phyloP scores from a whole-genome alignment of 257 asterid species.

The Sherardia arvensis region DNA sequence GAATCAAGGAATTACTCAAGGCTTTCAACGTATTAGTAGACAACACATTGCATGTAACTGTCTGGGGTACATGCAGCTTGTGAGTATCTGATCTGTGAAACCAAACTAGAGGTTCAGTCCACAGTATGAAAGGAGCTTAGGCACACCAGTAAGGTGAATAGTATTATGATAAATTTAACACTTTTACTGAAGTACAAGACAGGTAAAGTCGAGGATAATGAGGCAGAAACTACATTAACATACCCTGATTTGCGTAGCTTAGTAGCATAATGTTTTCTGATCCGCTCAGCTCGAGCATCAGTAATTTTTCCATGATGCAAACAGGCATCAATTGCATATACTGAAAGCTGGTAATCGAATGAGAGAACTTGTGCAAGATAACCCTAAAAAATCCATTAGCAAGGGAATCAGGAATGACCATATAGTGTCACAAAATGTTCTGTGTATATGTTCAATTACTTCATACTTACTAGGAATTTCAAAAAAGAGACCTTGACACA shows the following conservation, averaged over 20 bases:
- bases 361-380: slow-evolving; percentile 93
- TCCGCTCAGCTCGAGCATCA: slow-evolving; percentile 69
- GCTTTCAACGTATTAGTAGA: slow-evolving; percentile 50
- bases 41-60: slow-evolving; percentile 71
- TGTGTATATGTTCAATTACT: not conserved
- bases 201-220: not conserved
- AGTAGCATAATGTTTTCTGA: slow-evolving; percentile 70
- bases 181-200: not conserved
- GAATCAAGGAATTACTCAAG: slow-evolving; percentile 39
- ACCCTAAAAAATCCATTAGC: slow-evolving; percentile 42
- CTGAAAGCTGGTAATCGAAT: slow-evolving; percentile 66
- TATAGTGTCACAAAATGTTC: not conserved
- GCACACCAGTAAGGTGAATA: not conserved
- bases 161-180: not conserved
- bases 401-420: not conserved
- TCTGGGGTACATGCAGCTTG: slow-evolving; percentile 45
- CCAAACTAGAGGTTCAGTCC: slow-evolving; percentile 1
- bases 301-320: slow-evolving; percentile 77
- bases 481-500: not conserved
- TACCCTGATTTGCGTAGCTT: slow-evolving; percentile 49
- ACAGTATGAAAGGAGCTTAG: not conserved
- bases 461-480: not conserved
- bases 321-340: slow-evolving; percentile 85
- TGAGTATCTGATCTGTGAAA: slow-evolving; percentile 34
- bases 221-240: slow-evolving; percentile 1